A percentile compares a stretch with the other conserved stretches of the same genome.
phyloP scores from a whole-genome alignment of 2,329 filamentous ascomycete species.

The Sphaerulina vaccinii region DNA sequence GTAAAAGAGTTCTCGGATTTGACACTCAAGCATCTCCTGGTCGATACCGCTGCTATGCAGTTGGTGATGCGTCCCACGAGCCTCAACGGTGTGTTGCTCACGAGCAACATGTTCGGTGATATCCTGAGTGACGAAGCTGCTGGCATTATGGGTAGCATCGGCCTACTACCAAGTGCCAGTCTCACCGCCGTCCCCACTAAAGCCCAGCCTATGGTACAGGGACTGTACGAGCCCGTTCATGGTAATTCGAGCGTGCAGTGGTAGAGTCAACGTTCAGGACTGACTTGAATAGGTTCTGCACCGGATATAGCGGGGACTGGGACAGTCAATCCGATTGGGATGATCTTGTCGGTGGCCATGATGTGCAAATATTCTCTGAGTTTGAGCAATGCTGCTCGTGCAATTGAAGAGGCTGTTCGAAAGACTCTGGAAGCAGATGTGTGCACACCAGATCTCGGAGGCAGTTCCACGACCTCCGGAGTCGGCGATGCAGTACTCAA shows the following conservation, averaged over 20 bases:
- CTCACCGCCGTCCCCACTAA: slow-evolving; percentile 82
- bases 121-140: slow-evolving; percentile 93
- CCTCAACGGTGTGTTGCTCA: slow-evolving; percentile 86
- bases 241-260: too few species aligned
- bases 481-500: background rate
- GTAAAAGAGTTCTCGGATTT: slow-evolving; percentile 82
- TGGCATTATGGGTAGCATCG: slow-evolving; percentile 86
- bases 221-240: slow-evolving; percentile 96
- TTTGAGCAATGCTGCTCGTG: background rate
- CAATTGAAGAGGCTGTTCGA: background rate
- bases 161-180: slow-evolving; percentile 81
- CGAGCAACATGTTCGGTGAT: slow-evolving; percentile 91
- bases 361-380: slow-evolving; percentile 87
- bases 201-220: slow-evolving; percentile 73
- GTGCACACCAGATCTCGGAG: background rate
- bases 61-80: slow-evolving; percentile 88
- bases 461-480: background rate
- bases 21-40: slow-evolving; percentile 80
- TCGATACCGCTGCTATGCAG: slow-evolving; percentile 91
- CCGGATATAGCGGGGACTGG: slow-evolving; percentile 89
- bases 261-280: too few species aligned
- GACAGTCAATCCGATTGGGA: slow-evolving; percentile 79
- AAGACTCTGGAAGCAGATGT: background rate
- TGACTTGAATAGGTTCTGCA: slow-evolving; percentile 59
- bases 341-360: slow-evolving; percentile 89